Conservation (phyloP, 179 eudicot species). For the Camellia oleifera region DNA sequence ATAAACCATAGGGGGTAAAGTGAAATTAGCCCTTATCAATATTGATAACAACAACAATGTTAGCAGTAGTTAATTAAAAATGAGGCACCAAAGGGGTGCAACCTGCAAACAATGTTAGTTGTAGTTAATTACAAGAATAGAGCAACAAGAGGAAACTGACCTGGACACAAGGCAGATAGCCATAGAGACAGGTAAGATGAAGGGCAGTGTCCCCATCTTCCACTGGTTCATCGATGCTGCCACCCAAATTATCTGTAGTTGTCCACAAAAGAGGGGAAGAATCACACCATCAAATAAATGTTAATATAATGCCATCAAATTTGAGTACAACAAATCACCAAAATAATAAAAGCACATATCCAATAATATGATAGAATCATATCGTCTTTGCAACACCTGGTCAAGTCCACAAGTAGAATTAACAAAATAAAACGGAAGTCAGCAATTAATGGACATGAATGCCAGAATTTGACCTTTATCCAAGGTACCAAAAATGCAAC, state of each 20-base stretch:
- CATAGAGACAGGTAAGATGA: slow-evolving; percentile 87
- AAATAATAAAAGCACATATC: neutral
- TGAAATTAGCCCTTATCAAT: too few species aligned
- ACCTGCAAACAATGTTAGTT: neutral
- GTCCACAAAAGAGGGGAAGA: slow-evolving; percentile 4
- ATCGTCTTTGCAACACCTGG: too few species aligned
- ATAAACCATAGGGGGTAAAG: too few species aligned
- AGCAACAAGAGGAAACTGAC: slow-evolving; percentile 33
- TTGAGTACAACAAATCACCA: neutral
- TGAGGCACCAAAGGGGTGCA: too few species aligned
- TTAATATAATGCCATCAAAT: neutral
- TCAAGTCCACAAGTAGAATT: too few species aligned
- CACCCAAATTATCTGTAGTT: slow-evolving; percentile 60
- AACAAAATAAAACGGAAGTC: too few species aligned
- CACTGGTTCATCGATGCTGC: slow-evolving; percentile 68
- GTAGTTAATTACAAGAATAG: neutral
- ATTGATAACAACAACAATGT: neutral
- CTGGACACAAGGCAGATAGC: slow-evolving; percentile 81
- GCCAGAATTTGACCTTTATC: too few species aligned
- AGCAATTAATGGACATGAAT: too few species aligned
- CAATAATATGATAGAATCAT: too few species aligned
- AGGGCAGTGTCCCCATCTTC: slow-evolving; percentile 96
- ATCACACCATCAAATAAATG: neutral
- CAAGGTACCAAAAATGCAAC: too few species aligned
- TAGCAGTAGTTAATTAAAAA: neutral